Evolutionary conservation across 2,329 filamentous ascomycete species (phyloP), one percentile per base, ranked within the genome.

Genomic region (Pyrenophora tritici-repentis): DNA sequence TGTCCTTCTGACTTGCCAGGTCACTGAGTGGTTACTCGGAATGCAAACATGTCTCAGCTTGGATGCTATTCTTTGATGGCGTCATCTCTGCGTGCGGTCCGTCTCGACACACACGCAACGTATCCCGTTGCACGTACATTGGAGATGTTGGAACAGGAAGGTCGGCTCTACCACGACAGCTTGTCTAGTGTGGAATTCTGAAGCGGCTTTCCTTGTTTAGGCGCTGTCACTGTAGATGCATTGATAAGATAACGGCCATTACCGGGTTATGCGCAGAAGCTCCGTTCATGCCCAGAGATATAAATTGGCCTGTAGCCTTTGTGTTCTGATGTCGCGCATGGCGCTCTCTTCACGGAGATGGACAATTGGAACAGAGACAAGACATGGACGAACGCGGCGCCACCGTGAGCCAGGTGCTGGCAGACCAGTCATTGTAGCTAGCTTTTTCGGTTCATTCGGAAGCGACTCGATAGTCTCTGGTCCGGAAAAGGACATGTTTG

Each of bases 41-140:
- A 67, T 68, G 65, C 63, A 65, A 65, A 69, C 57, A 61, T 60
- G 62, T 66, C 64, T 64, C 67, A 64, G 47, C 26, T 43, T 40
- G 35, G 52, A 53, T 53, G 50, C 43, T 35, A 45, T 42, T 41
- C 38, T 24, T 35, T 34, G 22, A 39, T 42, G 26, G 39, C 38
- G 38, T 42, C 50, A 33, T 31, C 29, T 47, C 14, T 31, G 14
- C 38, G 34, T 20, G 50, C 45, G 26, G 26, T 12, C 26, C 26
- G 38, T 36, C 29, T 47, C 37, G 45, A 48, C 34, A 34, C 35
- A 17, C 29, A 16, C 13, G 43, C 24, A 47, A 29, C 26, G 32
- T 7, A 24, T 13, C 26, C 34, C 22, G 13, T 13, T 32, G n/a
- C 33, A 45, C 22, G 18, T 47, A 24, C 34, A 37, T n/a, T 29